Evolutionary conservation across 1,284 basidiomycete genomes (phyloP).

Genomic region (Austropuccinia psidii): DNA sequence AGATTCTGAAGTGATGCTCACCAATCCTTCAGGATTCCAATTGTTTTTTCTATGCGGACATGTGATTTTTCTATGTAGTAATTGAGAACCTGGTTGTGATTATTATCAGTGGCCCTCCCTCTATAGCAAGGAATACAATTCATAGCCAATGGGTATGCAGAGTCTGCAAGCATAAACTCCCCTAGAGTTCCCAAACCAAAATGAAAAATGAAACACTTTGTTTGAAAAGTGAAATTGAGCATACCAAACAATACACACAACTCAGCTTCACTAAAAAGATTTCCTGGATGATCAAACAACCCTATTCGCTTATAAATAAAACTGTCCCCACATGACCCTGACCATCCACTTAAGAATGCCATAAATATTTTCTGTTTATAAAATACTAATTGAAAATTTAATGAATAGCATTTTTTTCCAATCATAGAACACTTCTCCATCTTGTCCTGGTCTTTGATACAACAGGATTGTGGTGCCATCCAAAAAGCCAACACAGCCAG

Average conservation of each 20-base stretch:
- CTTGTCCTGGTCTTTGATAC: neutral
- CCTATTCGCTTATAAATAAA: neutral
- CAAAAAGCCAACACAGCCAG: neutral
- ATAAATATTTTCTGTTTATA: no score
- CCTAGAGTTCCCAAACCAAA: neutral
- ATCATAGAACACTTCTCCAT: slow-evolving; percentile 4
- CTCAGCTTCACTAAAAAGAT: neutral
- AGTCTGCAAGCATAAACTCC: neutral
- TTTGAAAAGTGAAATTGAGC: no score
- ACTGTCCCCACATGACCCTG: slow-evolving; percentile 1
- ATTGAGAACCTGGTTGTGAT: neutral
- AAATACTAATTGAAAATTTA: neutral
- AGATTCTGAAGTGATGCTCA: neutral
- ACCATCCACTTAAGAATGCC: no score
- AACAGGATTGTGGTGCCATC: slow-evolving; percentile 2
- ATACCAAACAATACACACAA: no score
- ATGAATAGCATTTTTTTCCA: neutral
- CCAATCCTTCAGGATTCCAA: neutral
- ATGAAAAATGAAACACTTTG: no score
- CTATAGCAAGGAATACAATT: neutral
- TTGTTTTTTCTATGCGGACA: neutral
- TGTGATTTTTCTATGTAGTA: slow-evolving; percentile 1
- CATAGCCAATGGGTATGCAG: neutral
- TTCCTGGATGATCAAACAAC: neutral
- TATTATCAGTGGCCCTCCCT: neutral